Percentiles rank a stretch among this genome's conserved stretches.
Conservation (phyloP, 2,329 filamentous ascomycete species). For the Chrysoporthe puriensis region DNA sequence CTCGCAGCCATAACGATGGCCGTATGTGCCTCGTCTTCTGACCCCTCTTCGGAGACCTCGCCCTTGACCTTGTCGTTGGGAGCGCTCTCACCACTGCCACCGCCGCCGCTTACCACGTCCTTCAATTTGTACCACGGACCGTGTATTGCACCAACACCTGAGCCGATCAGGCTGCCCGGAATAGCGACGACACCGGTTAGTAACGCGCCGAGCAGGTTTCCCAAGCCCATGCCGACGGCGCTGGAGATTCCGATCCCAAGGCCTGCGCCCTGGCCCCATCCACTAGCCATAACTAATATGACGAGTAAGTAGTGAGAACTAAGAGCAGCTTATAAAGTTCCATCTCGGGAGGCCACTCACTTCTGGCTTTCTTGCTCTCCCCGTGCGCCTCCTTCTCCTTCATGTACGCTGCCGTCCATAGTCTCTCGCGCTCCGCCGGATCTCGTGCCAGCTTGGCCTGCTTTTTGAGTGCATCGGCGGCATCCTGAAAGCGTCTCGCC, state of each 20-base stretch:
- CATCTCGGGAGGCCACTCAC: conserved; percentile 9
- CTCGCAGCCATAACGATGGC: conserved; percentile 25
- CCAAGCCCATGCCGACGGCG: conserved; percentile 27
- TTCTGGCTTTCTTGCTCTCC: conserved; percentile 28
- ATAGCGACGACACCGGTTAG: conserved; percentile 27
- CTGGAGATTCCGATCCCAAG: conserved; percentile 23
- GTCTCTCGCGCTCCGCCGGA: conserved; percentile 24
- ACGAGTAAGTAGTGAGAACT: not conserved
- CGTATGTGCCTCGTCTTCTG: conserved; percentile 13
- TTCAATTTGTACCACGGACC: conserved; percentile 24
- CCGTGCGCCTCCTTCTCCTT: conserved; percentile 29
- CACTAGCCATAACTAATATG: conserved; percentile 23
- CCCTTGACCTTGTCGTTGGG: conserved; percentile 22
- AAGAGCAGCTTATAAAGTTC: not conserved
- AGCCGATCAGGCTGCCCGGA: conserved; percentile 26
- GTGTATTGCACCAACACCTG: conserved; percentile 25
- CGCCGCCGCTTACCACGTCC: conserved; percentile 13
- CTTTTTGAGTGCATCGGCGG: conserved; percentile 27
- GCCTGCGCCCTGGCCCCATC: conserved; percentile 26
- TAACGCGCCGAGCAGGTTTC: conserved; percentile 25
- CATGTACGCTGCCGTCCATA: conserved; percentile 25
- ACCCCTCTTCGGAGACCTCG: not conserved
- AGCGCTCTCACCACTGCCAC: conserved; percentile 1
- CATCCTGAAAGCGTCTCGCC: conserved; percentile 25
- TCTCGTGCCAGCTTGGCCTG: conserved; percentile 22